Conservation (phyloP, 2,329 filamentous ascomycete genomes). For the Neofusicoccum ribis region DNA sequence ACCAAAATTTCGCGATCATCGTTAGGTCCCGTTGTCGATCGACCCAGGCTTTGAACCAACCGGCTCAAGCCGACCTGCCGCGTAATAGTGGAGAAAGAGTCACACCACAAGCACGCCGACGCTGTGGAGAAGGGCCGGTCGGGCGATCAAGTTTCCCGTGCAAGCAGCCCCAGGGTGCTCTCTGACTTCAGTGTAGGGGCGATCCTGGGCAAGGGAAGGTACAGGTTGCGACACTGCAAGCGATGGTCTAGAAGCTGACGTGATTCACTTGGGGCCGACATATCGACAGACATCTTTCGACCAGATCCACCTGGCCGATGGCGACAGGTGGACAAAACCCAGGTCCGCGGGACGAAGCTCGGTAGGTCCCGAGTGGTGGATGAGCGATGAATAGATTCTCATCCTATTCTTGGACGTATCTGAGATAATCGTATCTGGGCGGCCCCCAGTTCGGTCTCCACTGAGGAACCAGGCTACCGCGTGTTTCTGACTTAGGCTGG, state of each 20-base stretch:
- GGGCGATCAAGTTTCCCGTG: too few species aligned
- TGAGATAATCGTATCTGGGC: not conserved
- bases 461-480: too few species aligned
- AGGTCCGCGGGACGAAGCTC: not conserved
- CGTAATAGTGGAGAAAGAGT: not conserved
- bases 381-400: too few species aligned
- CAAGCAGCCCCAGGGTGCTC: too few species aligned
- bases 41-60: not conserved
- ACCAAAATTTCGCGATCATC: not conserved
- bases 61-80: not conserved
- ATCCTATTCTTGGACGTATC: not conserved
- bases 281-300: not conserved
- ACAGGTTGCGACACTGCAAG: not conserved
- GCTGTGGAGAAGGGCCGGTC: not conserved
- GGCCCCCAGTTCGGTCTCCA: not conserved
- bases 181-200: too few species aligned
- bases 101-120: too few species aligned
- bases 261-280: not conserved
- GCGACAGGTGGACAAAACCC: not conserved
- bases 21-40: not conserved
- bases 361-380: not conserved
- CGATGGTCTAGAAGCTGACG: not conserved
- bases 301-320: not conserved
- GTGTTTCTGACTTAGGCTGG: not conserved
- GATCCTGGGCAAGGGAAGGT: too few species aligned